phyloP scores from a whole-genome alignment of 371 early-diverging fungal species.

The Mortierella sp. region DNA sequence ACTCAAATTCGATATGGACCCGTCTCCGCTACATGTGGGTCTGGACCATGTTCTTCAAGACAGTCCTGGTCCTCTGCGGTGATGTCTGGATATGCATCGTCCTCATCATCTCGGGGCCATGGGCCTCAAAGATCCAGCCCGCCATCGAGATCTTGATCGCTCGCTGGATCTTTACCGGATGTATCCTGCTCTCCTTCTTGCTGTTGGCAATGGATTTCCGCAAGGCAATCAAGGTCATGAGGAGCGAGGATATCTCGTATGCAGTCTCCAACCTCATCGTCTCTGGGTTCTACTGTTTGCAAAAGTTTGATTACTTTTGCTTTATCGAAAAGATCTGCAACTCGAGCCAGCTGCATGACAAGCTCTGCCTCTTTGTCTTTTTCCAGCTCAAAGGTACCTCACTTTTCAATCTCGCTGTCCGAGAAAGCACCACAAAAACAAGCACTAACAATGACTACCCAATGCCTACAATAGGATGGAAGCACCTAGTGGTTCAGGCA shows the following conservation, averaged over 20 bases:
- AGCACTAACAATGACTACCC: not conserved
- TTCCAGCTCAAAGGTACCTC: constrained; percentile 66
- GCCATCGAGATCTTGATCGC: constrained; percentile 37
- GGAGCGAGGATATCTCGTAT: constrained; percentile 67
- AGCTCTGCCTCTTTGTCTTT: constrained; percentile 71
- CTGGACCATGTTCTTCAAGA: constrained; percentile 38
- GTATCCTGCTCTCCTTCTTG: constrained; percentile 64
- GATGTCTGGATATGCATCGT: constrained; percentile 41
- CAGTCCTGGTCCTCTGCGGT: constrained; percentile 34
- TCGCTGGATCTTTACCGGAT: constrained; percentile 62
- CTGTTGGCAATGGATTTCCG: constrained; percentile 63
- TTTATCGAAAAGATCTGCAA: constrained; percentile 67
- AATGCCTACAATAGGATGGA: constrained; percentile 61
- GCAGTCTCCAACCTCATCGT: constrained; percentile 68
- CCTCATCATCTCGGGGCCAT: constrained; percentile 32
- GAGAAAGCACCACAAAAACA: not conserved
- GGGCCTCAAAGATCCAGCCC: constrained; percentile 24
- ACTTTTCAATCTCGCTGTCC: not conserved
- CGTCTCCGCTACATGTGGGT: constrained; percentile 24
- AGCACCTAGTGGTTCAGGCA: constrained; percentile 70
- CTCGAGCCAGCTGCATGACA: constrained; percentile 60
- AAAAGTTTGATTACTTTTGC: constrained; percentile 69
- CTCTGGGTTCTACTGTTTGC: constrained; percentile 57
- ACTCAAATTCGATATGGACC: constrained; percentile 20
- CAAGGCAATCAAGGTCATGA: constrained; percentile 65